These are phyloP conservation scores for Eucalyptus pauciflora DNA, from an alignment of 345 rosid species.

Conservation along the genomic window DNA sequence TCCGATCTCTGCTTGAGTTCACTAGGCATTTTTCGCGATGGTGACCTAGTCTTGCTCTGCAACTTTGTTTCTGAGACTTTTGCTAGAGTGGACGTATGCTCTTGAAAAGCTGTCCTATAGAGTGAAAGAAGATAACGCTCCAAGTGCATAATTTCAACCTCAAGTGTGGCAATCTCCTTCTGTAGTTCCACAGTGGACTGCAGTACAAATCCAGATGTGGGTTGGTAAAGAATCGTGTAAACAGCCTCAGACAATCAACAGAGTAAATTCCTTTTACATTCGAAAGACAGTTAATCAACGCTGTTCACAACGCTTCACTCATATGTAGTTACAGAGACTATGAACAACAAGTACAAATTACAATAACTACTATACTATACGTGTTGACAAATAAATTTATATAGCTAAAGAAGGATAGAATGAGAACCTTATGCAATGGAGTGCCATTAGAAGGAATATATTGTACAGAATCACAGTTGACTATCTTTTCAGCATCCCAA, in stretches of 20 bases:
- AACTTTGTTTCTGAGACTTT: slow-evolving; percentile 7
- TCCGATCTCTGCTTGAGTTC: slow-evolving; percentile 12
- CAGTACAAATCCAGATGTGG: not conserved
- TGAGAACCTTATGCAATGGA: slow-evolving; percentile 18
- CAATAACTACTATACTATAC: not conserved
- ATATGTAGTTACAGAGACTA: not conserved
- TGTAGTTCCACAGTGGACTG: slow-evolving; percentile 56
- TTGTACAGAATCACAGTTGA: slow-evolving; percentile 4
- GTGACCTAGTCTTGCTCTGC: slow-evolving; percentile 11
- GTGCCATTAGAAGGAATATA: slow-evolving; percentile 14
- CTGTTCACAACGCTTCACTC: not conserved
- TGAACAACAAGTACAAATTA: not conserved
- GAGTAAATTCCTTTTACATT: not conserved
- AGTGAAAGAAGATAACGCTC: slow-evolving; percentile 63
- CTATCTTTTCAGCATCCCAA: slow-evolving; percentile 8
- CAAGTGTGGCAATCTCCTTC: slow-evolving; percentile 57
- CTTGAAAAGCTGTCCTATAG: slow-evolving; percentile 57
- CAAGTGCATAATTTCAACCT: slow-evolving; percentile 55
- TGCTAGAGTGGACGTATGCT: slow-evolving; percentile 20
- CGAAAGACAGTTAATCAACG: not conserved
- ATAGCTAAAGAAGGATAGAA: not conserved
- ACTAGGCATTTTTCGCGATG: not conserved
- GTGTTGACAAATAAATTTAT: not conserved
- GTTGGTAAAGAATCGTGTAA: not conserved
- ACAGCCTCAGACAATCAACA: not conserved